Evolutionary conservation across 495 filamentous ascomycete species (phyloP).

Genomic region (Daldinia vernicosa): DNA sequence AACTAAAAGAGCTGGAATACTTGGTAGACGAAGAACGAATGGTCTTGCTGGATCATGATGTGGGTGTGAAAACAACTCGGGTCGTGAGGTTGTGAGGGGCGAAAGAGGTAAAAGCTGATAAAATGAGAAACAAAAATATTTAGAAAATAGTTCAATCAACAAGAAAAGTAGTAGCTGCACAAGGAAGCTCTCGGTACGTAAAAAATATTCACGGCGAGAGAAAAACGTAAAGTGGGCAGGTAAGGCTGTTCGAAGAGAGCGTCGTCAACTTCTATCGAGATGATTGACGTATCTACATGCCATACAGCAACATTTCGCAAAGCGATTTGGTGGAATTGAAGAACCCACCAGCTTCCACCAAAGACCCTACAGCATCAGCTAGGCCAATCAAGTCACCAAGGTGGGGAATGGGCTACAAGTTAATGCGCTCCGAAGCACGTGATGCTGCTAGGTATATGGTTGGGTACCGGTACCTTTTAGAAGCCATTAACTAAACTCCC

Average conservation of each 20-base stretch:
- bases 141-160: background rate
- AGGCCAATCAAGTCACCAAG: conserved; percentile 15
- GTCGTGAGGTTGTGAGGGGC: conserved; percentile 28
- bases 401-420: background rate
- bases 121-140: conserved; percentile 5
- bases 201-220: conserved; percentile 2
- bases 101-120: conserved; percentile 1
- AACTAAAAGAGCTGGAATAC: conserved; percentile 38
- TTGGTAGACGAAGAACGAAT: conserved; percentile 21
- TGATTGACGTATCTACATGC: conserved; percentile 23
- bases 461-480: no score
- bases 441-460: background rate
- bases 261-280: conserved; percentile 30
- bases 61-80: conserved; percentile 9
- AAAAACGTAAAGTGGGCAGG: background rate
- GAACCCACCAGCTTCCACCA: conserved; percentile 3
- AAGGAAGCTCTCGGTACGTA: background rate
- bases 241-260: conserved; percentile 11
- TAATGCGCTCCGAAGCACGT: conserved; percentile 33
- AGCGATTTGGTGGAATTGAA: conserved; percentile 35
- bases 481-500: no score
- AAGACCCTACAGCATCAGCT: conserved; percentile 2
- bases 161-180: background rate
- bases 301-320: conserved; percentile 26
- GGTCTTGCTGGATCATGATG: conserved; percentile 45